phyloP scores from a whole-genome alignment of 139 green algal species.

The Volvox reticuliferus region DNA sequence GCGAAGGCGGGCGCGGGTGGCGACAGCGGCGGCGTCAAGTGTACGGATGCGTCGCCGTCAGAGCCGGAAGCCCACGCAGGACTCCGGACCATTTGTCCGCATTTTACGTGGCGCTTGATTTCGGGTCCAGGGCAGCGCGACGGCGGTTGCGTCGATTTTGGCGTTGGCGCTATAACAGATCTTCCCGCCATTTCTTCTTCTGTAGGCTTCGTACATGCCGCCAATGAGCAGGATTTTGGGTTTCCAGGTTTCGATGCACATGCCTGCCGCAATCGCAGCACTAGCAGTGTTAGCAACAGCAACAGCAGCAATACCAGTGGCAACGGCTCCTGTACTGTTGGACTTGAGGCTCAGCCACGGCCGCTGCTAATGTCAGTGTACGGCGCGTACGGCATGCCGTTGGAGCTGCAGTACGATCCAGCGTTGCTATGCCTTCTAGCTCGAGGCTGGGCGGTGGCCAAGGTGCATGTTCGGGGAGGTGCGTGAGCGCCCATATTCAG shows the following conservation, averaged over 20 bases:
- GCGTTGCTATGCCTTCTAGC: slow-evolving; percentile 72
- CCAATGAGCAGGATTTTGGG: too few species aligned
- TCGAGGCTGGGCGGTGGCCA: slow-evolving; percentile 62
- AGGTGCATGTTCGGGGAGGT: slow-evolving; percentile 57
- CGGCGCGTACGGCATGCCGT: slow-evolving; percentile 79
- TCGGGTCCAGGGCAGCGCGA: not conserved
- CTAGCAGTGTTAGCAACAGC: too few species aligned
- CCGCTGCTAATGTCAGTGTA: slow-evolving; percentile 68
- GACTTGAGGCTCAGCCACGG: not conserved
- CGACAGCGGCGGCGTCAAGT: not conserved
- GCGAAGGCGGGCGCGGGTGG: not conserved
- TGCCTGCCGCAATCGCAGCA: too few species aligned
- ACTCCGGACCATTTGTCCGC: not conserved
- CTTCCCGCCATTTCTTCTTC: too few species aligned
- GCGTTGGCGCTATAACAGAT: too few species aligned
- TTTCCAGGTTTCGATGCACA: too few species aligned
- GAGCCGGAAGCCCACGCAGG: not conserved
- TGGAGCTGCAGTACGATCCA: slow-evolving; percentile 69
- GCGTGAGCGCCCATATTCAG: too few species aligned
- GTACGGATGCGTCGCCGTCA: too few species aligned
- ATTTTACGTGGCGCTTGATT: not conserved
- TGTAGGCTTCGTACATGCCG: too few species aligned
- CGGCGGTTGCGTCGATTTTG: not conserved
- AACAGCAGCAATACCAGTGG: not conserved
- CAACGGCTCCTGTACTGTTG: not conserved